Percentiles rank a stretch among this genome's conserved stretches.
These are phyloP conservation scores for Chimonanthus praecox DNA, from an alignment of 164 flowering plant species.

Conservation along the genomic window DNA sequence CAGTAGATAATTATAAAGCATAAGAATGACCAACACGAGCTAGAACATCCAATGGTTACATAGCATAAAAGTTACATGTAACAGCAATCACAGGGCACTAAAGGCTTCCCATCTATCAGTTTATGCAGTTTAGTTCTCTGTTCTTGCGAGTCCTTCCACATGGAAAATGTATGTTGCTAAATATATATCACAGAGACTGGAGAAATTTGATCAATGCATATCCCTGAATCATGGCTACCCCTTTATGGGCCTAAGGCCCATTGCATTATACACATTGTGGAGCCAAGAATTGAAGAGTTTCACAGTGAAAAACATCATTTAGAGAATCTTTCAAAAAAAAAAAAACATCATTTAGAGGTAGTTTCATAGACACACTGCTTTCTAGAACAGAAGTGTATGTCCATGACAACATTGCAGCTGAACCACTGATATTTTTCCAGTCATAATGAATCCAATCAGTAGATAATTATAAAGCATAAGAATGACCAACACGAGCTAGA, in stretches of 20 bases:
- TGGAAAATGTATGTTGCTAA: neutral
- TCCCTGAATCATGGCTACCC: too few relatives aligned
- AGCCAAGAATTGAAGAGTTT: too few relatives aligned
- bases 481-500: neutral
- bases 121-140: neutral
- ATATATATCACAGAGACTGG: neutral
- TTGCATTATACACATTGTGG: too few relatives aligned
- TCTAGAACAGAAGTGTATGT: neutral
- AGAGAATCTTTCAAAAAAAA: neutral
- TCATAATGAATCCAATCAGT: neutral
- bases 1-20: neutral
- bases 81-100: neutral
- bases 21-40: neutral
- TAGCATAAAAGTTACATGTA: too few relatives aligned
- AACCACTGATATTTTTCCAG: neutral
- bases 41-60: neutral
- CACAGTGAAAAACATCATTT: too few relatives aligned
- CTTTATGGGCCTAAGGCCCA: too few relatives aligned
- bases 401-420: neutral
- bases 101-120: neutral
- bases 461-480: neutral
- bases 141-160: neutral
- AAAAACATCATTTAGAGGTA: neutral
- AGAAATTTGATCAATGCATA: too few relatives aligned
- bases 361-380: neutral